Percentiles rank a stretch among this genome's conserved stretches.
Conservation (phyloP, 2,329 filamentous ascomycete species). For the Verticillium klebahnii region DNA sequence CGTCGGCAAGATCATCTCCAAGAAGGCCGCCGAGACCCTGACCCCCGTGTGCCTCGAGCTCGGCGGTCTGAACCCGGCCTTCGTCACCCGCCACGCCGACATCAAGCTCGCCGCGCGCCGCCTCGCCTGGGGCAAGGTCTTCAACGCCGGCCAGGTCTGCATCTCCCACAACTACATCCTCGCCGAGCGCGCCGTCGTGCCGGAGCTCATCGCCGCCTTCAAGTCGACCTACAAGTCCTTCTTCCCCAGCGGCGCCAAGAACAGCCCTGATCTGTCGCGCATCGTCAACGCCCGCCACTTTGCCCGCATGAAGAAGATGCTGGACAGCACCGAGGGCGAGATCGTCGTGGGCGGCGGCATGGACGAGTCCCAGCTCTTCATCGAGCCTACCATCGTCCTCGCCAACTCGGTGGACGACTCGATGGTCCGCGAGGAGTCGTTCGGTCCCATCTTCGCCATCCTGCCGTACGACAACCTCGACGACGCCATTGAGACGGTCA, state of each 20-base stretch:
- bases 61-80: slow-evolving; percentile 86
- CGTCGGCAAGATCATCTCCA: slow-evolving; percentile 82
- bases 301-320: slow-evolving; percentile 79
- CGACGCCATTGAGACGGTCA: slow-evolving; percentile 77
- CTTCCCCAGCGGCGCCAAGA: slow-evolving; percentile 76
- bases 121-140: slow-evolving; percentile 81
- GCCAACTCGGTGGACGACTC: slow-evolving; percentile 68
- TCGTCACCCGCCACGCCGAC: slow-evolving; percentile 81
- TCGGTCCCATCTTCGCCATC: slow-evolving; percentile 87
- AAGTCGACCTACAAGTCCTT: slow-evolving; percentile 69
- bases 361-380: slow-evolving; percentile 76
- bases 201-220: slow-evolving; percentile 69
- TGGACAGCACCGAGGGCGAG: slow-evolving; percentile 78
- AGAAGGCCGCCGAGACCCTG: slow-evolving; percentile 83
- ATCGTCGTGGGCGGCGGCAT: slow-evolving; percentile 82
- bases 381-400: slow-evolving; percentile 89
- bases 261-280: slow-evolving; percentile 72
- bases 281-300: slow-evolving; percentile 81
- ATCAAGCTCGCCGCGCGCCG: slow-evolving; percentile 75
- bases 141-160: slow-evolving; percentile 89
- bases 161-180: slow-evolving; percentile 90
- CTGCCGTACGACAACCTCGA: slow-evolving; percentile 75
- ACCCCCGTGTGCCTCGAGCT: slow-evolving; percentile 89
- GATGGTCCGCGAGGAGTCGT: slow-evolving; percentile 82
- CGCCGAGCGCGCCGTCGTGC: slow-evolving; percentile 69